A percentile compares a stretch with the other conserved stretches of the same genome.
These are phyloP conservation scores for Chimonanthus salicifolius DNA, from an alignment of 164 flowering plant genomes.

Conservation along the genomic window DNA sequence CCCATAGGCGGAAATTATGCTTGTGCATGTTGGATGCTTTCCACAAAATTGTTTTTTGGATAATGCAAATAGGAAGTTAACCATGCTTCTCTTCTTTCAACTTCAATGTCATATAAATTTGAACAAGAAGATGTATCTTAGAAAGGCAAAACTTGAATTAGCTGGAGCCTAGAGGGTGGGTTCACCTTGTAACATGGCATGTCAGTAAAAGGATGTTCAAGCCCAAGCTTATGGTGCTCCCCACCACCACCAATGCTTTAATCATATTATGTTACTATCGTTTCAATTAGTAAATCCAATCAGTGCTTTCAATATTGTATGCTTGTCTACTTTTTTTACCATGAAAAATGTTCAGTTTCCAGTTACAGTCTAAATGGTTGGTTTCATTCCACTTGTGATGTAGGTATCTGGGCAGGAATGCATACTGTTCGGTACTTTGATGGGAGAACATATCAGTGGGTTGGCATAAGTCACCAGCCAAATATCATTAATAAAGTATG, in stretches of 20 bases:
- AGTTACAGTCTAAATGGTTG: neutral
- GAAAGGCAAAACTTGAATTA: too few relatives aligned
- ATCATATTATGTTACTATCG: neutral
- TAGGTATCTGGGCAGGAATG: conserved; percentile 99
- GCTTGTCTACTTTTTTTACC: neutral
- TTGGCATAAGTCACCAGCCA: conserved; percentile 94
- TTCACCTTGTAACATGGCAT: too few relatives aligned
- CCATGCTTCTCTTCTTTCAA: neutral
- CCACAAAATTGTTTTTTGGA: neutral
- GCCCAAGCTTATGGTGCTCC: too few relatives aligned
- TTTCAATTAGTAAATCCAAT: neutral
- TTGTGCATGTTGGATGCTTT: too few relatives aligned
- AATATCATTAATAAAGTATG: conserved; percentile 82
- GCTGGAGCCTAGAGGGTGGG: too few relatives aligned
- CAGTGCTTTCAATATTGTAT: neutral
- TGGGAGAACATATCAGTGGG: conserved; percentile 98
- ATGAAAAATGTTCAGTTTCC: neutral
- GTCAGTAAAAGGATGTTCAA: too few relatives aligned
- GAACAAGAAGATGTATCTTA: neutral
- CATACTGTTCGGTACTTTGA: conserved; percentile 92
- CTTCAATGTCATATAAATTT: neutral
- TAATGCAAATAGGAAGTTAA: neutral
- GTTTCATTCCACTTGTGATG: conserved; percentile 13
- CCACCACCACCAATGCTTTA: too few relatives aligned
- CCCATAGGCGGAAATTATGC: too few relatives aligned